phyloP scores from a whole-genome alignment of 2,329 filamentous ascomycete species.

The Aspergillus niger region DNA sequence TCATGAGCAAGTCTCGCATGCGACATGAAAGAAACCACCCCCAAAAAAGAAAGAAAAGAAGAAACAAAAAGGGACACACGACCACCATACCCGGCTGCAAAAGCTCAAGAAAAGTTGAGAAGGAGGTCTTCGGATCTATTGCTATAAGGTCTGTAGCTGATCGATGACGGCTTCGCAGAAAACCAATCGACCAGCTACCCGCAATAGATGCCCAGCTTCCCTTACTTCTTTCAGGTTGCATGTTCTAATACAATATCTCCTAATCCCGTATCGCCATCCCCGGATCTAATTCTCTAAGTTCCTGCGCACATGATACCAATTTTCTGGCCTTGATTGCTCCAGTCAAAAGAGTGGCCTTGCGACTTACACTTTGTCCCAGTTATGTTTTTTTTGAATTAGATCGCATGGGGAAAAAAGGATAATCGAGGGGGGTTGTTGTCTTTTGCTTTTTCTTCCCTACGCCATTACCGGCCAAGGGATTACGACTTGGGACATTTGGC shows the following conservation, averaged over 20 bases:
- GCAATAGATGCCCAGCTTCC: conserved; percentile 36
- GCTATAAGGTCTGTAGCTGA: conserved; percentile 28
- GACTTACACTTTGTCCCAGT: conserved; percentile 27
- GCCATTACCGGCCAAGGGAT: conserved; percentile 21
- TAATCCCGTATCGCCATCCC: conserved; percentile 34
- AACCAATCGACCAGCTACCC: conserved; percentile 39
- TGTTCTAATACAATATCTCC: conserved; percentile 40
- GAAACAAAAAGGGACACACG: conserved; percentile 10
- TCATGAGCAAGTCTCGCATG: conserved; percentile 18
- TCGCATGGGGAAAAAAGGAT: conserved; percentile 25
- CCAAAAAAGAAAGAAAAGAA: conserved; percentile 14
- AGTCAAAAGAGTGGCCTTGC: conserved; percentile 36
- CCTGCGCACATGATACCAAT: conserved; percentile 41
- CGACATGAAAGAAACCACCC: conserved; percentile 14
- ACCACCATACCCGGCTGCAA: conserved; percentile 14
- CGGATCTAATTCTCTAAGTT: conserved; percentile 36
- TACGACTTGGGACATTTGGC: conserved; percentile 24
- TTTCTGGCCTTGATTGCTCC: conserved; percentile 32
- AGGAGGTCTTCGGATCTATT: conserved; percentile 25
- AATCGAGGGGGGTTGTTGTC: conserved; percentile 17
- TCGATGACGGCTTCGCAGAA: conserved; percentile 40
- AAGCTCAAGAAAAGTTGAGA: conserved; percentile 13
- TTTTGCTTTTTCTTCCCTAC: conserved; percentile 7
- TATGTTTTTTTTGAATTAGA: conserved; percentile 29
- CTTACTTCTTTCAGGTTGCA: conserved; percentile 26